Percentiles rank a stretch among this genome's conserved stretches.
Conservation (phyloP, 345 rosid species). For the Populus davidiana region DNA sequence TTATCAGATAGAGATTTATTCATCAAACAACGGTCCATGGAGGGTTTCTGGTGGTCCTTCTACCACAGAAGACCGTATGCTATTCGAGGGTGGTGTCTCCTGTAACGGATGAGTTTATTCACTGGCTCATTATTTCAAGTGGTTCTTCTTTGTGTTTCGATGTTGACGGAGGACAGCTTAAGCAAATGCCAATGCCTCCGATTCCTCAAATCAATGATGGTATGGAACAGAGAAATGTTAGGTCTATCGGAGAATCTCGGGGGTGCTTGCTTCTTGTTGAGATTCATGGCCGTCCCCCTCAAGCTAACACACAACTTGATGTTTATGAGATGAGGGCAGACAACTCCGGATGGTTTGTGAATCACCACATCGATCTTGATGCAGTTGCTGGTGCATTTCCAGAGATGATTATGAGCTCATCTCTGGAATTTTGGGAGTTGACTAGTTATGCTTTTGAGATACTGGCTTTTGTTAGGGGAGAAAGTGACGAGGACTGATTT, state of each 20-base stretch:
- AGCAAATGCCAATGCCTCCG: slow-evolving; percentile 27
- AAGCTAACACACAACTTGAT: slow-evolving; percentile 8
- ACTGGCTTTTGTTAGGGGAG: slow-evolving; percentile 26
- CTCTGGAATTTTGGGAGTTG: neutral
- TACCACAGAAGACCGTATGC: neutral
- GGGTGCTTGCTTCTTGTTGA: slow-evolving; percentile 30
- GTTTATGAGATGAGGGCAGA: slow-evolving; percentile 38
- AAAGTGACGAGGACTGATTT: slow-evolving; percentile 19
- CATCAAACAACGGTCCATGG: slow-evolving; percentile 40
- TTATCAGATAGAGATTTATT: slow-evolving; percentile 31
- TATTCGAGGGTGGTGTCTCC: slow-evolving; percentile 11
- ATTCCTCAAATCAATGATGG: neutral
- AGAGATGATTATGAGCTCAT: slow-evolving; percentile 23
- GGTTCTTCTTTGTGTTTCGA: slow-evolving; percentile 25
- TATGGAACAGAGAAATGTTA: neutral
- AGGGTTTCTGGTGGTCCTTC: slow-evolving; percentile 21
- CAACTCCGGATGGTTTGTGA: slow-evolving; percentile 35
- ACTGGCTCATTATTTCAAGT: slow-evolving; percentile 26
- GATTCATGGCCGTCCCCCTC: slow-evolving; percentile 15
- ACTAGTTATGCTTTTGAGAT: slow-evolving; percentile 21
- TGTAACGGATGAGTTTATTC: slow-evolving; percentile 27
- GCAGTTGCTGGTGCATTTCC: slow-evolving; percentile 28
- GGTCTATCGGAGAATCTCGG: slow-evolving; percentile 26
- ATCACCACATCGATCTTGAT: slow-evolving; percentile 36
- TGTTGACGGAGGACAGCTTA: slow-evolving; percentile 22